A percentile compares a stretch with the other conserved stretches of the same genome.
Evolutionary conservation across 352 stramenopile species (phyloP).

Genomic region (Phytophthora macrochlamydospora): DNA sequence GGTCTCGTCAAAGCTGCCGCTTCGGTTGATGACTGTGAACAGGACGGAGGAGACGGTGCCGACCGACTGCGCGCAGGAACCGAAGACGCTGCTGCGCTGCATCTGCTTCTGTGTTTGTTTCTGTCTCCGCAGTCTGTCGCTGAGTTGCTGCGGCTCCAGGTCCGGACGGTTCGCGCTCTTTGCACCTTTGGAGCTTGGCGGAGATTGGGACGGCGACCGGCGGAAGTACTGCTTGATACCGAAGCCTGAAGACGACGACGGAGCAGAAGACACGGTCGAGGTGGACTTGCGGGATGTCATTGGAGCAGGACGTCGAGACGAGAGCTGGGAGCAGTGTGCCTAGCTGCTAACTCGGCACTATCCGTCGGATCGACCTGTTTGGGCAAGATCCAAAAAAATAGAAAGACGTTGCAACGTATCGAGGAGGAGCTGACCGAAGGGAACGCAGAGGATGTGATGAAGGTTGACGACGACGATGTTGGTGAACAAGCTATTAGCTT

Average conservation of each 20-base stretch:
- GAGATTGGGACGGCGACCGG: constrained; percentile 28
- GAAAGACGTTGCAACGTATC: constrained; percentile 8
- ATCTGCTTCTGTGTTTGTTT: constrained; percentile 11
- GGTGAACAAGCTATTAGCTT: too few species aligned
- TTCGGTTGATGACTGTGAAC: constrained; percentile 49
- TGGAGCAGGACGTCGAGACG: constrained; percentile 1
- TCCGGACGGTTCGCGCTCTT: constrained; percentile 12
- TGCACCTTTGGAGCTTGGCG: constrained; percentile 1
- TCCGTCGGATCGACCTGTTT: constrained; percentile 10
- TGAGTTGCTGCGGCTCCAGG: constrained; percentile 8
- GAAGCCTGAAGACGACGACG: constrained; percentile 24
- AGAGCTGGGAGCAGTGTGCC: neutral
- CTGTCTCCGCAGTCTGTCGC: neutral
- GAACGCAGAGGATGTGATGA: neutral
- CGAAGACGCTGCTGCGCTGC: constrained; percentile 49
- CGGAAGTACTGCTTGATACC: constrained; percentile 40
- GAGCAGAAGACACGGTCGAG: constrained; percentile 11
- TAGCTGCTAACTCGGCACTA: neutral
- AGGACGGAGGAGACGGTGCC: constrained; percentile 54
- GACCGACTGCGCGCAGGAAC: constrained; percentile 59
- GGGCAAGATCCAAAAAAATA: constrained; percentile 23
- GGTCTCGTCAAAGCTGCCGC: constrained; percentile 34
- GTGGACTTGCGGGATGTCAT: constrained; percentile 14
- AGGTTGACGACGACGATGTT: neutral
- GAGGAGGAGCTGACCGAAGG: neutral